Evolutionary conservation across 331 rosid genomes (phyloP).

Genomic region (Quercus tomentella): DNA sequence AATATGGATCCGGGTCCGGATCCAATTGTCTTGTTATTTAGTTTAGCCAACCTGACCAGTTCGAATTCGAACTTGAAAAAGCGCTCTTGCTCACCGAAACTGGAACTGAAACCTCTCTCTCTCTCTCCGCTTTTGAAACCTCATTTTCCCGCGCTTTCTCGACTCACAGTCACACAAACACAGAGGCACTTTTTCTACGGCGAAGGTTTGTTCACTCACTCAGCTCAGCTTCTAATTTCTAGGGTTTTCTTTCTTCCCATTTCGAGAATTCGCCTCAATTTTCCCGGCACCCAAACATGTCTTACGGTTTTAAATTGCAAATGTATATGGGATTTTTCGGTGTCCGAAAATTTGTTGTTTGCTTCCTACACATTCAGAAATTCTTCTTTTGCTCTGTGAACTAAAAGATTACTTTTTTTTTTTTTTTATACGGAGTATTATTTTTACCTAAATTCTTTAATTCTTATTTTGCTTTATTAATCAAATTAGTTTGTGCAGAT

Average conservation of each 20-base stretch:
- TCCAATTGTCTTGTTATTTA: no score
- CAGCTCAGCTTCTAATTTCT: not conserved
- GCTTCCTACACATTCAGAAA: not conserved
- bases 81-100: not conserved
- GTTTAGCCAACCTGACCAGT: no score
- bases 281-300: constrained; percentile 7
- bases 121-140: not conserved
- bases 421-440: not conserved
- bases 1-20: no score
- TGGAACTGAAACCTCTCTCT: not conserved
- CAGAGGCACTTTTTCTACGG: no score
- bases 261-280: not conserved
- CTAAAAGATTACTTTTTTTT: not conserved
- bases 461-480: not conserved
- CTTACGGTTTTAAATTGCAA: not conserved
- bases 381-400: not conserved
- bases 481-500: constrained; percentile 11
- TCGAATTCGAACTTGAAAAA: not conserved
- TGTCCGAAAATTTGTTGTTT: not conserved
- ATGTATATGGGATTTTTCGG: not conserved
- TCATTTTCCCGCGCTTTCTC: not conserved
- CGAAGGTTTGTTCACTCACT: no score
- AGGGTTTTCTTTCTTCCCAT: not conserved
- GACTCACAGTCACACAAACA: not conserved
- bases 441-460: not conserved